Conservation (phyloP, 1,284 basidiomycete species). For the Testicularia cyperi region DNA sequence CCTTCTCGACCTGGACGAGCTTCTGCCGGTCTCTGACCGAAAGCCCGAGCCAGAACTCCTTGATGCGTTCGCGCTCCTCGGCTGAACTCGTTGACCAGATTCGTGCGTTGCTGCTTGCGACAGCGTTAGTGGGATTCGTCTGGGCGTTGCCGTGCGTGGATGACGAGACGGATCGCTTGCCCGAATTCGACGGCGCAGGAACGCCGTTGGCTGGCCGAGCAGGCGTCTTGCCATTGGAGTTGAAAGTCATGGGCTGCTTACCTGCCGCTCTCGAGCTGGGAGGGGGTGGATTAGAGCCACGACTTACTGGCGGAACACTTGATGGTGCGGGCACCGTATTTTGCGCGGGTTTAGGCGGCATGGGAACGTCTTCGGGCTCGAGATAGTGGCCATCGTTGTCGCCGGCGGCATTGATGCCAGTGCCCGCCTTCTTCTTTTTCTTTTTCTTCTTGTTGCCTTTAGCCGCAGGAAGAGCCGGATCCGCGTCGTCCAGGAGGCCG, state of each 20-base stretch:
- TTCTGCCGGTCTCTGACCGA: conserved; percentile 83
- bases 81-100: conserved; percentile 73
- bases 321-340: conserved; percentile 54
- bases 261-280: conserved; percentile 72
- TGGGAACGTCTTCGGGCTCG: conserved; percentile 58
- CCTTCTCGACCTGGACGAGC: conserved; percentile 94
- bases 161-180: conserved; percentile 64
- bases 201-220: conserved; percentile 54
- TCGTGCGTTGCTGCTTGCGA: conserved; percentile 23
- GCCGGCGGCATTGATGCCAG: conserved; percentile 58
- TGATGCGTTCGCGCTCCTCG: conserved; percentile 93
- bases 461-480: conserved; percentile 17
- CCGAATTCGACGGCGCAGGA: conserved; percentile 61
- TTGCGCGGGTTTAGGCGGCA: conserved; percentile 54
- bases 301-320: conserved; percentile 59
- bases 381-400: conserved; percentile 58
- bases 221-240: conserved; percentile 40
- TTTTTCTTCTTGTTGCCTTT: conserved; percentile 65
- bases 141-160: conserved; percentile 36
- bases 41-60: conserved; percentile 92
- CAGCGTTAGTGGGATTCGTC: conserved; percentile 10
- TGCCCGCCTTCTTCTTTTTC: conserved; percentile 61
- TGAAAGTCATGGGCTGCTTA: conserved; percentile 70
- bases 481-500: conserved; percentile 7
- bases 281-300: conserved; percentile 45